Percentiles rank a stretch among this genome's conserved stretches.
Evolutionary conservation across 2,329 filamentous ascomycete genomes (phyloP).

Genomic region (Fusarium sororula): DNA sequence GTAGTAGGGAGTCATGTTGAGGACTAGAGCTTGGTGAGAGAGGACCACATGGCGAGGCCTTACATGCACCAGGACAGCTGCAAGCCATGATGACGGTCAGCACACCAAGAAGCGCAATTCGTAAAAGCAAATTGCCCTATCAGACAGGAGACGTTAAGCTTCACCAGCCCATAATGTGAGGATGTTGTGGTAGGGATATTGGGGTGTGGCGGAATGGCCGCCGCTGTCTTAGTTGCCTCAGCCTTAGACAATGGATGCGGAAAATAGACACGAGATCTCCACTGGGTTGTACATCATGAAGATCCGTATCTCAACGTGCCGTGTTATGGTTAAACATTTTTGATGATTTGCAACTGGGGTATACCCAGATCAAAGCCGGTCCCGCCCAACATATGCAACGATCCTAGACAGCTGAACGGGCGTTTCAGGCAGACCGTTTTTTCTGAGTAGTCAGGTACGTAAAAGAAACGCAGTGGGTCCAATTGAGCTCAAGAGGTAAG

Average conservation of each 20-base stretch:
- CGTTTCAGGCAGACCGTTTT: slow-evolving; percentile 15
- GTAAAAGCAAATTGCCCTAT: slow-evolving; percentile 9
- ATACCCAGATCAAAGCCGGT: background rate
- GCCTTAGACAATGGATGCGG: background rate
- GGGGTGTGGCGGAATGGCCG: background rate
- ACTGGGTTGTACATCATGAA: background rate
- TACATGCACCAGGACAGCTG: slow-evolving; percentile 22
- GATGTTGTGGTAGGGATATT: background rate
- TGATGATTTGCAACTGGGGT: slow-evolving; percentile 8
- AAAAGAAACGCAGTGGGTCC: slow-evolving; percentile 21
- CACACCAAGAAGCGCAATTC: slow-evolving; percentile 10
- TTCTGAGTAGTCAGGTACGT: slow-evolving; percentile 6
- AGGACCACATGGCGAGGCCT: slow-evolving; percentile 24
- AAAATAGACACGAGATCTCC: slow-evolving; percentile 19
- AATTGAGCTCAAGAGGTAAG: slow-evolving; percentile 8
- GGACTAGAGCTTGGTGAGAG: slow-evolving; percentile 1
- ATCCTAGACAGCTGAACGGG: background rate
- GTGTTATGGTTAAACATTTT: background rate
- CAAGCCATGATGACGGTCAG: slow-evolving; percentile 26
- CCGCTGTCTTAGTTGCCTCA: slow-evolving; percentile 1
- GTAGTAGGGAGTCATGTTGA: slow-evolving; percentile 11
- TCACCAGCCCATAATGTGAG: background rate
- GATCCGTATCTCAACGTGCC: background rate
- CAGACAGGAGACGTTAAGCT: background rate
- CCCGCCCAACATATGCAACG: background rate